Percentiles rank a stretch among this genome's conserved stretches.
These are phyloP conservation scores for Macadamia tetraphylla DNA, from an alignment of 164 flowering plant genomes.

Conservation along the genomic window DNA sequence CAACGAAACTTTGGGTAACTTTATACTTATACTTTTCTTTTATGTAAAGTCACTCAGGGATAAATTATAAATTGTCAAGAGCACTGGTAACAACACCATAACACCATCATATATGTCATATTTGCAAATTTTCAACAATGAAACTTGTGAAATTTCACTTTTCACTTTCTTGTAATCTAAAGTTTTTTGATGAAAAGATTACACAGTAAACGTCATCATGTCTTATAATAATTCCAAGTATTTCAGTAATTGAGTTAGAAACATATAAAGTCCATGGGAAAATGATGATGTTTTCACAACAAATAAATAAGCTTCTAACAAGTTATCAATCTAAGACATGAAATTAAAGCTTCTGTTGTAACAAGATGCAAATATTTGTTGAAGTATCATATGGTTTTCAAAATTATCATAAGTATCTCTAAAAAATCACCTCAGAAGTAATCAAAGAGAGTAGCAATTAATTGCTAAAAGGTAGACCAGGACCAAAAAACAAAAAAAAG, in stretches of 20 bases:
- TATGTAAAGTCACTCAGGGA: too few relatives aligned
- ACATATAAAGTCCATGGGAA: neutral
- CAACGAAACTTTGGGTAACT: neutral
- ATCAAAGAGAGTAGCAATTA: too few relatives aligned
- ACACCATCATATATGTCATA: too few relatives aligned
- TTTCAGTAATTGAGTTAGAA: neutral
- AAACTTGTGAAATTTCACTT: too few relatives aligned
- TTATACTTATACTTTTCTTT: neutral
- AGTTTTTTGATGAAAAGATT: neutral
- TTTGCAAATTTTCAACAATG: too few relatives aligned
- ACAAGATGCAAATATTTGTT: too few relatives aligned
- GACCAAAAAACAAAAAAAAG: neutral
- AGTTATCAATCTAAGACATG: neutral
- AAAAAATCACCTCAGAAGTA: too few relatives aligned
- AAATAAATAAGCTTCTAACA: neutral
- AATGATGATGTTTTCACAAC: neutral
- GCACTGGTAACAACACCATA: too few relatives aligned
- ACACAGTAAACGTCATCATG: neutral
- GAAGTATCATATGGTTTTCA: too few relatives aligned
- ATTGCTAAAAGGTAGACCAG: neutral
- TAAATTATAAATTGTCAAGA: too few relatives aligned
- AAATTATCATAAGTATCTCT: too few relatives aligned
- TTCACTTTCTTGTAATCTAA: neutral
- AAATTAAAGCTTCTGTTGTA: neutral
- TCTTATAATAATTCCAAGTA: neutral